Base-by-base conservation (phyloP, 2,329 filamentous ascomycete species). In the Fusarium pseudonygamai region DNA sequence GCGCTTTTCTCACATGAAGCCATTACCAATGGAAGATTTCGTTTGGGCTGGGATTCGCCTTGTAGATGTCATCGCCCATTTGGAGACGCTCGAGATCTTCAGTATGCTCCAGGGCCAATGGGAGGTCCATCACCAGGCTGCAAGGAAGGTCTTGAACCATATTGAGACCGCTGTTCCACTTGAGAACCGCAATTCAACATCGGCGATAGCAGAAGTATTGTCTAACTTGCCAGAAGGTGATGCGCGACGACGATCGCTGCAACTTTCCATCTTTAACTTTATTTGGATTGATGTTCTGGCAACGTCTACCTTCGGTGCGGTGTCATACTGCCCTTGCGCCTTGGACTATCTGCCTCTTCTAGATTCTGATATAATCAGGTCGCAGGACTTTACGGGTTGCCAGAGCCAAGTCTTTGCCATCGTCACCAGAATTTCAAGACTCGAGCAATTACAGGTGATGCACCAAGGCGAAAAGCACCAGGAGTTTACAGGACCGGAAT, bases 21-120 rank as follows among this genome's bases (percentile, higher is more conserved):
- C 43, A 16, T 18, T 37, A 13, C 57, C 34, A 22, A 12, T 60
- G 16, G 22, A 40, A 16, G 43, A 40, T 22, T 50, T 60, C 9
- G 32, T 50, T 4, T 50, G 43, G 34, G 34, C 57, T 6, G 57
- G 57, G 22, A n/a, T 50, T 10, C 43, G 40, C 12, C 32, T 60
- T 60, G 26, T 60, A 6, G 57, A 60, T 50, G 26, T 50, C 22
- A 60, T 60, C 12, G 34, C 43, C 12, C 34, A 60, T 22, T 32
- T 50, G 22, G 57, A 60, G 26, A 40, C 34, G 12, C 43, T 60
- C 16, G 57, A 60, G 26, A 60, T 50, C 22, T 60, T 60, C 43
- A 60, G 57, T 18, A 60, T 60, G 57, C 57, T 60, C 20, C 43
- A 60, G 16, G 57, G 57, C 7, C 57, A 60, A 16, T 50, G 57